A percentile compares a stretch with the other conserved stretches of the same genome.
Evolutionary conservation across 1,139 yeast species (phyloP).

Genomic region (Debaryomyces psychrophilus): DNA sequence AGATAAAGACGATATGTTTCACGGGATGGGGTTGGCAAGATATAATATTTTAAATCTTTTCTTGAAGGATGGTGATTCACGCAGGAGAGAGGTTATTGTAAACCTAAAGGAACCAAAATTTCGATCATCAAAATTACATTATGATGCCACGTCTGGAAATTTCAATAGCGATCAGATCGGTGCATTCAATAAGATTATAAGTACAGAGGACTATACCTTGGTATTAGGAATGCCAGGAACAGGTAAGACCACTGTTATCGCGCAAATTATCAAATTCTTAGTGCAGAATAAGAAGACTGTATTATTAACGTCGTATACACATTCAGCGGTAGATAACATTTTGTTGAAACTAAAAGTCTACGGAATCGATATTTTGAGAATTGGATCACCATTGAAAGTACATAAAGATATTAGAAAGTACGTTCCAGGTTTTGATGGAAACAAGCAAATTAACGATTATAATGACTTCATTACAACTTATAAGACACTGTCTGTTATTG

Average conservation of each 20-base stretch:
- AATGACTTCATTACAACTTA: slow-evolving; percentile 50
- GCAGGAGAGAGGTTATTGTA: slow-evolving; percentile 61
- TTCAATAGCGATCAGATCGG: slow-evolving; percentile 65
- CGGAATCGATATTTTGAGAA: slow-evolving; percentile 53
- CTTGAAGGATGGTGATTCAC: slow-evolving; percentile 53
- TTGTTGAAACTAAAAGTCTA: slow-evolving; percentile 63
- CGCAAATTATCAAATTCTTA: slow-evolving; percentile 66
- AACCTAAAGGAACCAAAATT: slow-evolving; percentile 48
- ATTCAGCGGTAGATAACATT: slow-evolving; percentile 94
- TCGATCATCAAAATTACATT: slow-evolving; percentile 1
- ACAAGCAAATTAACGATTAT: slow-evolving; percentile 41
- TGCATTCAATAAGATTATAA: slow-evolving; percentile 68
- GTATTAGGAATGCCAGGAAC: slow-evolving; percentile 99
- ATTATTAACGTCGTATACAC: slow-evolving; percentile 84
- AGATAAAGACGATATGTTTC: slow-evolving; percentile 79
- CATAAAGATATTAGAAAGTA: slow-evolving; percentile 63
- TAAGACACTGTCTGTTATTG: slow-evolving; percentile 71
- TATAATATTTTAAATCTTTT: slow-evolving; percentile 74
- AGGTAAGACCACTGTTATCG: slow-evolving; percentile 93
- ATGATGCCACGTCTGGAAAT: neutral
- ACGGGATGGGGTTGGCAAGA: slow-evolving; percentile 76
- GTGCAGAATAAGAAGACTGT: slow-evolving; percentile 67
- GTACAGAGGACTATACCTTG: slow-evolving; percentile 74
- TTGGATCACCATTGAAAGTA: slow-evolving; percentile 60
- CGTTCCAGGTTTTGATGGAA: slow-evolving; percentile 47